These are phyloP conservation scores for Pelargonium australe DNA, from an alignment of 441 rosid genomes.

Conservation along the genomic window DNA sequence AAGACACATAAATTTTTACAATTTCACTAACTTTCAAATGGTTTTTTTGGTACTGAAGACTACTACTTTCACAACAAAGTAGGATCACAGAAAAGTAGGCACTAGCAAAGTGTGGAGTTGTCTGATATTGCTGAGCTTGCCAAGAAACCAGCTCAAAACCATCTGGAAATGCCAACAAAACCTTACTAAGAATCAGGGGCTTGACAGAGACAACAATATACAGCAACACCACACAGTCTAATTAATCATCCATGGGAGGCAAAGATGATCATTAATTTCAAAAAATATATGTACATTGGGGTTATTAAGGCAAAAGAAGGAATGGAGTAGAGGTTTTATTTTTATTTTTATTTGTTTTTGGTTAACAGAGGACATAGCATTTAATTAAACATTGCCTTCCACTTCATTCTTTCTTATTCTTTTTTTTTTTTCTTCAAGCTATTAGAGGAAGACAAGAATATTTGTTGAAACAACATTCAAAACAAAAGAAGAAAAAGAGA, in stretches of 20 bases:
- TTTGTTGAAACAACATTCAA: no score
- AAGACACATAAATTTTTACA: background rate
- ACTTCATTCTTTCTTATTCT: background rate
- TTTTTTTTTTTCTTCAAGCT: background rate
- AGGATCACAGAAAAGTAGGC: constrained; percentile 78
- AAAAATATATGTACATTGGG: background rate
- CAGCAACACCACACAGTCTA: no score
- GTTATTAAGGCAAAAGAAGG: background rate
- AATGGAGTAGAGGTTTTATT: background rate
- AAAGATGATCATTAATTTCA: background rate
- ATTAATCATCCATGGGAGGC: background rate
- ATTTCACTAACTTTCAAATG: no score
- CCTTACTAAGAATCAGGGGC: no score
- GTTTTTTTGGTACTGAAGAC: constrained; percentile 29
- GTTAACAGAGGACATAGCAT: background rate
- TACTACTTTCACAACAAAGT: constrained; percentile 70
- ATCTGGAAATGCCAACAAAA: background rate
- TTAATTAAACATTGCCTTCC: background rate
- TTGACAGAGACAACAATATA: background rate
- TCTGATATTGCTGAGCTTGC: background rate
- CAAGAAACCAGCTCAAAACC: background rate
- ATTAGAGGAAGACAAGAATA: no score
- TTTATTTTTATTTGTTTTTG: background rate
- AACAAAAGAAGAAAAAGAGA: no score
- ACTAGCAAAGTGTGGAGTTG: constrained; percentile 40